A percentile compares a stretch with the other conserved stretches of the same genome.
phyloP scores from a whole-genome alignment of 352 stramenopile genomes.

The Bremia lactucae region DNA sequence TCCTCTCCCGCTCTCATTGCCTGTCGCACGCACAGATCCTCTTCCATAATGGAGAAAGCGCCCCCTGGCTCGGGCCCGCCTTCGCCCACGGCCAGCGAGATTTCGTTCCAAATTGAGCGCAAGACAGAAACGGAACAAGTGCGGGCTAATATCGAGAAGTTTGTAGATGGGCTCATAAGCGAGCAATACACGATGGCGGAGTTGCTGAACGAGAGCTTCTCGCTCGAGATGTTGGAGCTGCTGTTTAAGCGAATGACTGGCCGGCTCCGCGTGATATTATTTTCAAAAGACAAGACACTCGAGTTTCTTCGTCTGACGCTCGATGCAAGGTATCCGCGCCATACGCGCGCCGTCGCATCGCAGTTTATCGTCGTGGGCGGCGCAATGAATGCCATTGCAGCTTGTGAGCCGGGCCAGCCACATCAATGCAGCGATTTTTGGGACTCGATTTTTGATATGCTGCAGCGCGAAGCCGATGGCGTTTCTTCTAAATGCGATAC shows the following conservation, averaged over 20 bases:
- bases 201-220: slow-evolving; percentile 74
- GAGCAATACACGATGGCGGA: slow-evolving; percentile 45
- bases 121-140: slow-evolving; percentile 45
- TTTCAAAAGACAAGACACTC: slow-evolving; percentile 53
- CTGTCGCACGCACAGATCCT: neutral
- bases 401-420: slow-evolving; percentile 29
- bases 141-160: slow-evolving; percentile 68
- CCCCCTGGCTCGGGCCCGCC: slow-evolving; percentile 22
- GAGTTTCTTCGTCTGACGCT: slow-evolving; percentile 65
- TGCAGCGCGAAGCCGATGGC: slow-evolving; percentile 50
- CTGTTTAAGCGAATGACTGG: slow-evolving; percentile 82
- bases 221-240: slow-evolving; percentile 75
- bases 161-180: slow-evolving; percentile 74
- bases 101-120: slow-evolving; percentile 28
- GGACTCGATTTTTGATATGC: slow-evolving; percentile 53
- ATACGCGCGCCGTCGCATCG: slow-evolving; percentile 61
- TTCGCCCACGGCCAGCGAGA: slow-evolving; percentile 17
- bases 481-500: slow-evolving; percentile 29
- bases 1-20: no score
- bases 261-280: slow-evolving; percentile 62
- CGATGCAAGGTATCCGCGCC: slow-evolving; percentile 32
- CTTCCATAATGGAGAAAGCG: slow-evolving; percentile 24
- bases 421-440: slow-evolving; percentile 57
- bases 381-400: slow-evolving; percentile 41
- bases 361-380: slow-evolving; percentile 68